A percentile compares a stretch with the other conserved stretches of the same genome.
phyloP scores from a whole-genome alignment of 306 rosid species.

The Sphenostylis stenocarpa region DNA sequence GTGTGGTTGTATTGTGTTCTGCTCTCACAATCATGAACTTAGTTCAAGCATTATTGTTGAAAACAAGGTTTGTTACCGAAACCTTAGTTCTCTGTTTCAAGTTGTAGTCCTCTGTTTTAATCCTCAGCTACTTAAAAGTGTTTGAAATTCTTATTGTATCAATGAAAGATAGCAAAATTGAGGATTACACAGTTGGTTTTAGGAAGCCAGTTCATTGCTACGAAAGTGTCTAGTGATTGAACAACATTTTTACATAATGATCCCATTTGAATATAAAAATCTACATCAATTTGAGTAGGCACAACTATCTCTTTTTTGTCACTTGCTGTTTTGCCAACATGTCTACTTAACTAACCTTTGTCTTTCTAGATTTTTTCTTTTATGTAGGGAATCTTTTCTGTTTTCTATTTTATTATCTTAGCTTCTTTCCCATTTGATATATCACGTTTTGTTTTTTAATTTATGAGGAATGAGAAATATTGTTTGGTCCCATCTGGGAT shows the following conservation, averaged over 20 bases:
- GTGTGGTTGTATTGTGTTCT: conserved; percentile 6
- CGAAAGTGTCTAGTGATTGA: neutral
- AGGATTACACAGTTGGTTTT: neutral
- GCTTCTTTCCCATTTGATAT: conserved; percentile 19
- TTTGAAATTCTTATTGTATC: neutral
- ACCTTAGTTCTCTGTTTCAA: too few species aligned
- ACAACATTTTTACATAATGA: neutral
- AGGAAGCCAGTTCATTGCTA: neutral
- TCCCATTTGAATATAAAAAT: neutral
- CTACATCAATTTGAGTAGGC: conserved; percentile 6
- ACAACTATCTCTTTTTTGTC: neutral
- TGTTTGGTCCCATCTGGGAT: conserved; percentile 8
- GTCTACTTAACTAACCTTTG: neutral
- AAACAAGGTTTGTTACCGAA: conserved; percentile 10
- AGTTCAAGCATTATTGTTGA: conserved; percentile 4
- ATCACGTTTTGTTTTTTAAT: conserved; percentile 19
- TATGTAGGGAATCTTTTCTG: conserved; percentile 7
- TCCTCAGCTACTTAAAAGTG: conserved; percentile 4
- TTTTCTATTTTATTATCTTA: neutral
- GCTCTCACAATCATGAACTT: neutral
- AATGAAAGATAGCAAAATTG: neutral
- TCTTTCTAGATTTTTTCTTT: conserved; percentile 9
- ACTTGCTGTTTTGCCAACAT: neutral
- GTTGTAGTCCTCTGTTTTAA: conserved; percentile 21
- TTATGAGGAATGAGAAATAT: conserved; percentile 10